Percentiles rank a stretch among this genome's conserved stretches.
Conservation (phyloP, 1,284 basidiomycete species). For the Laetiporus sulphureus region DNA sequence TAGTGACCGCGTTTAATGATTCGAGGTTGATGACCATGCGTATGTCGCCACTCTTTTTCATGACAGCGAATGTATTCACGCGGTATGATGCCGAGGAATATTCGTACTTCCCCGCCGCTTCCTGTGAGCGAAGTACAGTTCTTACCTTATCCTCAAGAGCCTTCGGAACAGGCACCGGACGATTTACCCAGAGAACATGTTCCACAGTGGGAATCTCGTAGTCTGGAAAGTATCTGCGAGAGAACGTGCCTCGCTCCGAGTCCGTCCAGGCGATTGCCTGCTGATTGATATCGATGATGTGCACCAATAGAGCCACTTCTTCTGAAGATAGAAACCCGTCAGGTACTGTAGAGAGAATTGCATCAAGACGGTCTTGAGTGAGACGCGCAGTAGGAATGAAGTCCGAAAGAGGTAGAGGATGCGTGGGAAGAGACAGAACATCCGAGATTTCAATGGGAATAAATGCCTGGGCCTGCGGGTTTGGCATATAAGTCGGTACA, state of each 20-base stretch:
- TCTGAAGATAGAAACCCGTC: constrained; percentile 9
- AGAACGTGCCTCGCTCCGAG: constrained; percentile 25
- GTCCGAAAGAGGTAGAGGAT: neutral
- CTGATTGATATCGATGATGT: constrained; percentile 15
- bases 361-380: constrained; percentile 4
- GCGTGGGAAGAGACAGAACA: constrained; percentile 10
- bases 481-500: constrained; percentile 26
- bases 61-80: constrained; percentile 24
- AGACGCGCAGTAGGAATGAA: constrained; percentile 3
- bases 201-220: constrained; percentile 27
- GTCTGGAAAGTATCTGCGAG: constrained; percentile 26
- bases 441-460: constrained; percentile 13
- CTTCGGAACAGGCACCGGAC: constrained; percentile 22
- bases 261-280: constrained; percentile 24
- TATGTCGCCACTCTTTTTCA: constrained; percentile 25
- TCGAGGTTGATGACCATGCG: constrained; percentile 27
- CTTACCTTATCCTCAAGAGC: constrained; percentile 19
- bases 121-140: constrained; percentile 11
- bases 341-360: constrained; percentile 5
- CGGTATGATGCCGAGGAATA: constrained; percentile 24
- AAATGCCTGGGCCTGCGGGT: constrained; percentile 19
- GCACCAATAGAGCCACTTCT: constrained; percentile 22
- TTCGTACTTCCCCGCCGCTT: constrained; percentile 24
- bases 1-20: constrained; percentile 26
- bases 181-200: constrained; percentile 21